Base-by-base conservation (phyloP, 305 asterid genomes). In the Fraxinus nigra region DNA sequence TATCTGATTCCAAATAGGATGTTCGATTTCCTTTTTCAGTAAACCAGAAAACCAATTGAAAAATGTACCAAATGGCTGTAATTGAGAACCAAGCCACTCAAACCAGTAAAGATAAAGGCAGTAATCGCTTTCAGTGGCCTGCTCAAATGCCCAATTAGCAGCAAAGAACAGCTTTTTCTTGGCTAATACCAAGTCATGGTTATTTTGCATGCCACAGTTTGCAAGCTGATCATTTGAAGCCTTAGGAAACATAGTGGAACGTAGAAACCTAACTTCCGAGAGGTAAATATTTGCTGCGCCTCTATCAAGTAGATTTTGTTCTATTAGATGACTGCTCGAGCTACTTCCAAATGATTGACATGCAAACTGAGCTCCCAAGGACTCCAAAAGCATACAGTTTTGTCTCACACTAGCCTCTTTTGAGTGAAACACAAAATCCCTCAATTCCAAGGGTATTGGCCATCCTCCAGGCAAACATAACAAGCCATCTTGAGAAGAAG, bases 71-170 rank as follows among this genome's bases (percentile, higher is more conserved):
- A 75, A 87, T 48, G 88, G 92, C 84, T 80, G 91, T 81, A 92
- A 46, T 72, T 76, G 91, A 80, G 92, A 85, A 84, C 91, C 92
- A 82, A 93, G 89, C 92, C 97, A 89, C 82, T 90, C 91, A 80
- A 97, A 90, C 97, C 97, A 92, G 82, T 82, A 75, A 87, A 95
- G 84, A 81, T 97, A 95, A 77, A 90, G 90, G 83, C 80, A 77
- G 82, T 85, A 90, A 87, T 97, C 99, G 82, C 88, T 88, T 82
- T 92, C 93, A 72, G 91, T 86, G 40, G 95, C 97, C 86, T 97
- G 98, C 87, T 97, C 97, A 80, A 95, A 86, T 28, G 87, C 93
- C 99, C 99, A 97, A 82, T 93, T 91, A 77, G 97, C 97, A 87
- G 98, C 98, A 88, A 88, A 91, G 38, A 80, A 59, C 30, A 94